Evolutionary conservation across 768 basidiomycete species (phyloP).

Genomic region (Daedaleopsis sinensis): DNA sequence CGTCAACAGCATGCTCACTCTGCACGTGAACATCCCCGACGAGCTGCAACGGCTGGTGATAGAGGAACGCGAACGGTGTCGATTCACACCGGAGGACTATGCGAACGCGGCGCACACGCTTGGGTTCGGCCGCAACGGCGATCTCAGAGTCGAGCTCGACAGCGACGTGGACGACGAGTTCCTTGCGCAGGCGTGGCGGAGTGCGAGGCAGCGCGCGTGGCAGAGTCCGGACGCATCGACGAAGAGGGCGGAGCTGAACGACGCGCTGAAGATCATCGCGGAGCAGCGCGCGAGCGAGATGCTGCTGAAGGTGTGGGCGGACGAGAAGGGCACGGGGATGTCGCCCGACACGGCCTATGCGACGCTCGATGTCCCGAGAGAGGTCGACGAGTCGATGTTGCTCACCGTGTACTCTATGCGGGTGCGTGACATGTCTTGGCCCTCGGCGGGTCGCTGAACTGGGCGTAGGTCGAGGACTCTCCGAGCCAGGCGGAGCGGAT

Average conservation of each 20-base stretch:
- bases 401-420: constrained; percentile 72
- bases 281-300: constrained; percentile 57
- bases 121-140: constrained; percentile 66
- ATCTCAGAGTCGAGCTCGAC: constrained; percentile 69
- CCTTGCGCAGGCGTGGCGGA: constrained; percentile 69
- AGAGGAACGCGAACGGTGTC: constrained; percentile 62
- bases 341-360: constrained; percentile 72
- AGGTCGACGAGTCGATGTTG: constrained; percentile 79
- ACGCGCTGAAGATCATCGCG: constrained; percentile 70
- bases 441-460: background rate
- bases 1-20: constrained; percentile 50
- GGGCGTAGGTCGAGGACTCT: constrained; percentile 66
- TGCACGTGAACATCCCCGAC: constrained; percentile 47
- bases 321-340: constrained; percentile 60
- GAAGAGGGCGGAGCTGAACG: constrained; percentile 57
- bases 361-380: constrained; percentile 67
- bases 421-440: constrained; percentile 40
- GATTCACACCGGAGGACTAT: constrained; percentile 65
- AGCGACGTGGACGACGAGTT: constrained; percentile 71
- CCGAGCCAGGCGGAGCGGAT: constrained; percentile 69
- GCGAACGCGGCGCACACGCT: constrained; percentile 49
- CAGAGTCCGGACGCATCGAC: constrained; percentile 45
- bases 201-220: constrained; percentile 61
- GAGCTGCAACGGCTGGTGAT: constrained; percentile 60
- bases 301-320: constrained; percentile 54